Evolutionary conservation across 2,329 filamentous ascomycete species (phyloP).

Genomic region (Paraphaeosphaeria minitans): DNA sequence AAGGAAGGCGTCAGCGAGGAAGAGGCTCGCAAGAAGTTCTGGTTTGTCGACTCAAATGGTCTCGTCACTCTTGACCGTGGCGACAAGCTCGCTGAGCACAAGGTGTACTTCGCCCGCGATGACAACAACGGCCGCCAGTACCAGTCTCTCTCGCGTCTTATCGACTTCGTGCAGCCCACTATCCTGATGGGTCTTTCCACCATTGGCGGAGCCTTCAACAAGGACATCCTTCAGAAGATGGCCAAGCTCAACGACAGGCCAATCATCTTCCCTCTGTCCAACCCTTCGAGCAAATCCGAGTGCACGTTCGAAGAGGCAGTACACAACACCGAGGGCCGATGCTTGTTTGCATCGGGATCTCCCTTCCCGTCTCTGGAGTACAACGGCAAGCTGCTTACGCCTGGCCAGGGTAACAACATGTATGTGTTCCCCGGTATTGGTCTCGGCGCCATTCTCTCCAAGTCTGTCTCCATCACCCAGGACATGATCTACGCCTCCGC

Average conservation of each 20-base stretch:
- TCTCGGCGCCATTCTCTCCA: conserved; percentile 88
- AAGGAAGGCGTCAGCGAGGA: conserved; percentile 88
- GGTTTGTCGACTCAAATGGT: conserved; percentile 95
- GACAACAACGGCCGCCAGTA: conserved; percentile 70
- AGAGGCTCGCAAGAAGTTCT: conserved; percentile 89
- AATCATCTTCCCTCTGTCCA: conserved; percentile 85
- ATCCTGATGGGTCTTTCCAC: conserved; percentile 94
- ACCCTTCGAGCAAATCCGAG: conserved; percentile 95
- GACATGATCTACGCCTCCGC: conserved; percentile 97
- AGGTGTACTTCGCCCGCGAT: conserved; percentile 69
- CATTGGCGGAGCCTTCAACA: conserved; percentile 92
- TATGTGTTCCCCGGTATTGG: conserved; percentile 98
- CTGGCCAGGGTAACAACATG: conserved; percentile 73
- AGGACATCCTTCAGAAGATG: conserved; percentile 73
- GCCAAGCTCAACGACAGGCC: conserved; percentile 71
- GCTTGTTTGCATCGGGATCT: conserved; percentile 92
- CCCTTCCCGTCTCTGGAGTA: conserved; percentile 75
- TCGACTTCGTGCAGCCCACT: conserved; percentile 92
- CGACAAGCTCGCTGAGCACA: conserved; percentile 90
- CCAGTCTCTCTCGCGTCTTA: conserved; percentile 84
- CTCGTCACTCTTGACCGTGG: conserved; percentile 92
- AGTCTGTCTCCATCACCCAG: conserved; percentile 85
- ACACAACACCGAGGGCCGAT: conserved; percentile 85
- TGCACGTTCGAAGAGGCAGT: conserved; percentile 96
- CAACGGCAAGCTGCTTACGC: conserved; percentile 53